These are phyloP conservation scores for Apophysomyces variabilis DNA, from an alignment of 371 early-diverging fungal species.

Conservation along the genomic window DNA sequence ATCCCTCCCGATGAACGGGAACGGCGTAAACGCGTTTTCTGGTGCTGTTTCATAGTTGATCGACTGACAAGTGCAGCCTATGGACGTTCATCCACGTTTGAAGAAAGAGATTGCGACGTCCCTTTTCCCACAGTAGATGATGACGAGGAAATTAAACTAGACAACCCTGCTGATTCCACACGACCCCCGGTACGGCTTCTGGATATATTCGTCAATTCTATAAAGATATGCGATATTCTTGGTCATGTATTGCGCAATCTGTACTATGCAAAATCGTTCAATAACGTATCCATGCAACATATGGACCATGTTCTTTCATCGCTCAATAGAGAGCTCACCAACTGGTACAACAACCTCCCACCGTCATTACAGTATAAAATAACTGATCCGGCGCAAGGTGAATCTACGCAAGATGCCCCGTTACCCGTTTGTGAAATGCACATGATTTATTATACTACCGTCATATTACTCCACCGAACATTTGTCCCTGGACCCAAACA, in stretches of 20 bases:
- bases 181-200: conserved; percentile 33
- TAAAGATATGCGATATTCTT: conserved; percentile 46
- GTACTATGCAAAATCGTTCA: conserved; percentile 46
- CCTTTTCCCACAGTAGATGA: conserved; percentile 54
- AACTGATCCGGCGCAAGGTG: conserved; percentile 19
- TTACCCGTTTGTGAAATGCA: conserved; percentile 47
- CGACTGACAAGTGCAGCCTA: conserved; percentile 44
- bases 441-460: conserved; percentile 46
- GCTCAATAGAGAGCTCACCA: conserved; percentile 43
- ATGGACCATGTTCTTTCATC: conserved; percentile 40
- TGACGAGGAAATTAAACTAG: conserved; percentile 25
- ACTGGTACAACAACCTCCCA: conserved; percentile 53
- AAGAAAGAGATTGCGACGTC: conserved; percentile 53
- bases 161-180: conserved; percentile 9
- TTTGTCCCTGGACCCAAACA: conserved; percentile 43
- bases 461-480: conserved; percentile 50
- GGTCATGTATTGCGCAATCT: conserved; percentile 53
- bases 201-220: conserved; percentile 39
- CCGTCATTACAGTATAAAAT: conserved; percentile 41
- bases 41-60: conserved; percentile 57
- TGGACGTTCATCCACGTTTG: conserved; percentile 47
- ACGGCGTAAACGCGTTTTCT: conserved; percentile 52
- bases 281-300: conserved; percentile 30
- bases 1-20: conserved; percentile 48
- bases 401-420: conserved; percentile 18